Evolutionary conservation across 495 filamentous ascomycete genomes (phyloP).

Genomic region (Penicillium cataractarum): DNA sequence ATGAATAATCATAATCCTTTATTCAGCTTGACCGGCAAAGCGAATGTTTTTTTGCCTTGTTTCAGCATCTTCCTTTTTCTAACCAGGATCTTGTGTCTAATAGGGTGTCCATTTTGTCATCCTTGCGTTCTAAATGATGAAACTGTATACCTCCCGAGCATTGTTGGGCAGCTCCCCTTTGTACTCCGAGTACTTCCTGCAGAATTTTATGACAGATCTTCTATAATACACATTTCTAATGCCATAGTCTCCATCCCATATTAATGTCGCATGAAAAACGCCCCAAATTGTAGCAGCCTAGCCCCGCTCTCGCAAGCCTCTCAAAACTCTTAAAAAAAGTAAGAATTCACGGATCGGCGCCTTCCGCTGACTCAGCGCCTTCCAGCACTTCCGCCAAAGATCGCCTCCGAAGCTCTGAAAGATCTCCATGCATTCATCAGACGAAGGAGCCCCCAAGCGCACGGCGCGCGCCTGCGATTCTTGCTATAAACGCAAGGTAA

Average conservation of each 20-base stretch:
- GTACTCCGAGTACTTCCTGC: not conserved
- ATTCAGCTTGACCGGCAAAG: not conserved
- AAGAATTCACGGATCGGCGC: not conserved
- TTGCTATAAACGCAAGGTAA: slow-evolving; percentile 54
- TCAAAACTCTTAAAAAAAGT: not conserved
- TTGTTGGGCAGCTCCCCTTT: not conserved
- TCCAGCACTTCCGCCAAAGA: not conserved
- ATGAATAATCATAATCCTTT: not conserved
- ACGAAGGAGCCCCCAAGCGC: slow-evolving; percentile 30
- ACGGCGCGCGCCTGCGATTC: slow-evolving; percentile 53
- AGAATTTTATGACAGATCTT: too few species aligned
- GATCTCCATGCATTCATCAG: slow-evolving; percentile 20
- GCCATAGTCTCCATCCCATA: not conserved
- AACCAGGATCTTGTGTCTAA: too few species aligned
- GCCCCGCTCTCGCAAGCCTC: not conserved
- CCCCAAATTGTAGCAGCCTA: not conserved
- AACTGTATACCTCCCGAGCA: not conserved
- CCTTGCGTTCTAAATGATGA: too few species aligned
- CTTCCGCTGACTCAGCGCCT: slow-evolving; percentile 24
- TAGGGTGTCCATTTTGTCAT: too few species aligned
- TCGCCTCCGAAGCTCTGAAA: slow-evolving; percentile 4
- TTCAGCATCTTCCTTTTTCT: too few species aligned
- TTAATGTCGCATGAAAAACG: not conserved
- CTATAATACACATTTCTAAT: not conserved
- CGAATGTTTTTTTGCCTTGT: too few species aligned